Base-by-base conservation (phyloP, 1,284 basidiomycete species). In the Schizopora paradoxa region DNA sequence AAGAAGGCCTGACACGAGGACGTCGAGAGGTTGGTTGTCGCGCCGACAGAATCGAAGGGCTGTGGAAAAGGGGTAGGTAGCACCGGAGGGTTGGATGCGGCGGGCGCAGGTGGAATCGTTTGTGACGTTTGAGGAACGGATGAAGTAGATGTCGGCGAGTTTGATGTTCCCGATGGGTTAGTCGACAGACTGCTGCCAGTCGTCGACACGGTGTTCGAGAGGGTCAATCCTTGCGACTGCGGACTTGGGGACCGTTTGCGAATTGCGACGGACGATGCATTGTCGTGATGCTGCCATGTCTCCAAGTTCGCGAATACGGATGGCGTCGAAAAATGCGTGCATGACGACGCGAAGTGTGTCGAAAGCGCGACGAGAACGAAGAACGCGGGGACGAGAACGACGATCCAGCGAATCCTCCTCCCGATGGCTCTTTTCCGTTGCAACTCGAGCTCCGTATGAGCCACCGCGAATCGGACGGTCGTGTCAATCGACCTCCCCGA, bases 51-150 rank as follows among this genome's bases (percentile, higher is more conserved):
- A 56, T 89, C 87, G 54, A 84, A 80, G 0, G 88, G 74, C 51
- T 84, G 84, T 1, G 86, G 87, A 55, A 87, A 86, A 0, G 88
- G 86, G 7, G 74, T 79, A 10, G 76, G 88, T 46, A 80, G 72
- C 23, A 51, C 54, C 1, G 74, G 77, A 6, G 66, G 65, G 62
- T 52, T 11, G 51, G 45, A 39, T 1, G 37, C 6, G 7, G 41
- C 45, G 4, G 70, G 66, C 43, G 72, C 56, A 16, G 73, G 64
- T 1, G 78, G 76, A 5, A 66, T 38, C 6, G 43, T 51, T 10
- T 48, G 57, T 21, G 56, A 29, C 22, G 58, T 55, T 21, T 56
- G 34, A 7, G 55, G 25, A n/a, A 53, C 47, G 13, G 48, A 47
- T 2, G 46, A 33, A 7, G 45, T 14, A 49, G 42, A 53, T 19